Base-by-base conservation (phyloP, 768 basidiomycete species). In the Kwoniella bestiolae region DNA sequence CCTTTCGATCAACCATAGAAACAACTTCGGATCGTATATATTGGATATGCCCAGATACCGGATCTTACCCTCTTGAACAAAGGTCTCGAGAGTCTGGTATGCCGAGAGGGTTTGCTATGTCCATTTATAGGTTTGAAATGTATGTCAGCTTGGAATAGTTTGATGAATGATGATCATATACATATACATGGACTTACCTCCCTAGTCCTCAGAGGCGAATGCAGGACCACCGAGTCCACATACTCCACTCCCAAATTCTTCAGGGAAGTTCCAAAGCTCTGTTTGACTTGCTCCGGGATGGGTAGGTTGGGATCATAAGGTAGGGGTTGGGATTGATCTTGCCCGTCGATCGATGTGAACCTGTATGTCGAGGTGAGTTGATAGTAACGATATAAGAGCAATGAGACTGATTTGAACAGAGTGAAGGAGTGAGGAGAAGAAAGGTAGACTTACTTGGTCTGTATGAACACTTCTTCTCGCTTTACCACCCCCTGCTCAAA, bases 171-270 rank as follows among this genome's bases (percentile, higher is more conserved):
- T n/a, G n/a, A n/a, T n/a, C n/a, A n/a, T n/a, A n/a, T n/a, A n/a
- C n/a, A 58, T 23, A 41, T 5, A 21, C n/a, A 3, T 2, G 7
- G 29, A 63, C 68, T 49, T 28, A 71, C 79, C 23, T 85, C 82
- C 16, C 84, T 78, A 0, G 86, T 88, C 1, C 80, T 83, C 50
- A 91, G 78, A 1, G 91, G 91, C 0, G 89, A 89, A 76, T 94
- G 92, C 5, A 94, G 84, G 56, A 93, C 82, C 66, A 91, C 89
- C 67, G 88, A 87, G 75, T 92, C 92, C 60, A 94, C 80, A 74
- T 90, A 91, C 8, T 85, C 84, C 1, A 91, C 90, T 32, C 84
- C 84, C 8, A 94, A 84, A 71, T 92, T 89, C 53, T 79, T 75
- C 51, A 92, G 83, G 9, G 91, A 93, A 25, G 75, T 85, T 23